Percentiles rank a stretch among this genome's conserved stretches.
phyloP scores from a whole-genome alignment of 257 asterid genomes.

The Knoxia roxburghii region DNA sequence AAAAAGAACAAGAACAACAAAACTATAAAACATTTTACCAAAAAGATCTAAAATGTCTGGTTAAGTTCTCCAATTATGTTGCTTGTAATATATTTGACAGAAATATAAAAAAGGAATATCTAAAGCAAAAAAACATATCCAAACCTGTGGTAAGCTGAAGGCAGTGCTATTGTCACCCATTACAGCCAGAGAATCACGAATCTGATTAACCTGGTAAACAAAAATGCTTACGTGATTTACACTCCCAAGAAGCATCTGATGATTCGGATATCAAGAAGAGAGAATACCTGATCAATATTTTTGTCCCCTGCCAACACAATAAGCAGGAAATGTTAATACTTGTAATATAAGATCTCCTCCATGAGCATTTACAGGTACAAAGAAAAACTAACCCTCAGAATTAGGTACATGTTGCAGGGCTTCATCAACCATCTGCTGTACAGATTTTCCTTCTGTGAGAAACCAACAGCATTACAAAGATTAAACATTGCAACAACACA shows the following conservation, averaged over 20 bases:
- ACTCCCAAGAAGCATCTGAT: constrained; percentile 14
- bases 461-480: constrained; percentile 19
- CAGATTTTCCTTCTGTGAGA: constrained; percentile 87
- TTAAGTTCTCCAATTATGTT: neutral
- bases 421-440: constrained; percentile 86
- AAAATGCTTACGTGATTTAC: constrained; percentile 4
- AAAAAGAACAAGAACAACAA: neutral
- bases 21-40: neutral
- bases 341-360: constrained; percentile 3
- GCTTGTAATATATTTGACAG: neutral
- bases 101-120: neutral
- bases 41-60: neutral
- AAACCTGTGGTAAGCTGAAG: constrained; percentile 93
- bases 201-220: constrained; percentile 75
- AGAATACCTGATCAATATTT: constrained; percentile 75
- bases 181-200: constrained; percentile 89
- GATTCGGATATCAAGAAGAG: constrained; percentile 8
- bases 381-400: constrained; percentile 51
- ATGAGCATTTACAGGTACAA: constrained; percentile 19
- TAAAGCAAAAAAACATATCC: neutral
- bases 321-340: constrained; percentile 16
- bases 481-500: neutral
- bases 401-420: constrained; percentile 88
- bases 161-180: constrained; percentile 98
- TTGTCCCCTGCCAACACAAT: constrained; percentile 59